Evolutionary conservation across 306 rosid genomes (phyloP), one percentile per base, ranked within the genome.

Genomic region (Cicer arietinum): DNA sequence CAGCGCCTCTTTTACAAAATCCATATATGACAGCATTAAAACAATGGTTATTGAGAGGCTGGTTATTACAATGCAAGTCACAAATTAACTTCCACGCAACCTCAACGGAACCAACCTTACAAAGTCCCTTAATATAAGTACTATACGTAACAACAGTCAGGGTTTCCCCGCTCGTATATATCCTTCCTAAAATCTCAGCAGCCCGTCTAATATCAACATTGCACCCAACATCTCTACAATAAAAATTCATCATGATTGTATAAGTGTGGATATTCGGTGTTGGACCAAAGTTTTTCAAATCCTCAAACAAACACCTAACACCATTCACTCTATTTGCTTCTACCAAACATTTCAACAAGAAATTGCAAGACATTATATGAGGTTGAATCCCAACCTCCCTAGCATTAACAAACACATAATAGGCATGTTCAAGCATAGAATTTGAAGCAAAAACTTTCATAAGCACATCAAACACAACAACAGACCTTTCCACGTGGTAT

Each of bases 271-370:
- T 71, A 81, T 83, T 91, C 25, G 93, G 89, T 0, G 35, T 48
- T 0, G 90, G 96, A 42, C 89, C 96, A 61, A 75, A 74, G 45
- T 73, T 42, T 79, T 70, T 85, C 52, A 87, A 80, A 75, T 81
- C 81, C 47, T 85, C 80, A 69, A 84, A 89, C 54, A 85, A 79
- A 43, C 45, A 50, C 74, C 53, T 69, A 8, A 81, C 89, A 76
- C 65, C 79, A 45, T 89, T 85, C 82, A 65, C 83, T 54, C 77
- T 85, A 48, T 89, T 84, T 11, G 67, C 81, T 66, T 89, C 89
- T 14, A 77, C 82, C 87, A 89, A 85, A 69, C 94, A 87, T 75
- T 91, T 89, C 79, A 91, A 75, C 88, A 91, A 77, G 83, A 91
- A 85, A 73, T 91, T 91, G 74, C 93, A 87, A 1, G 87, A 69